phyloP scores from a whole-genome alignment of 163 green algal species.

The Smithsoniella earleae region DNA sequence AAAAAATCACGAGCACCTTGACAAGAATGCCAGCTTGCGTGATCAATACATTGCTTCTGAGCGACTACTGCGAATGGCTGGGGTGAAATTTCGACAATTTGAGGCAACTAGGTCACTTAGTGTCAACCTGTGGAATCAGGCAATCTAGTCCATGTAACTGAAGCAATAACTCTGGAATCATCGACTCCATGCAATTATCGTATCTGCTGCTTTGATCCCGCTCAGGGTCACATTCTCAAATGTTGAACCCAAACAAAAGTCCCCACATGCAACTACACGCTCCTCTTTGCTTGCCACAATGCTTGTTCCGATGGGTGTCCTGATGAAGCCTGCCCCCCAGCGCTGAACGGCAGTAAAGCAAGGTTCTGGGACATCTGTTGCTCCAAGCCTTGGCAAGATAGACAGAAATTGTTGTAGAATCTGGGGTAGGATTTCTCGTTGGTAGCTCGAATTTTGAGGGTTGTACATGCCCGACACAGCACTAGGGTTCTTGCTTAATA shows the following conservation, averaged over 20 bases:
- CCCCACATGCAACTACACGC: neutral
- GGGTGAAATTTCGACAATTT: constrained; percentile 14
- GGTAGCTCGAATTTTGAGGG: neutral
- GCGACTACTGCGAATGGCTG: neutral
- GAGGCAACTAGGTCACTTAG: neutral
- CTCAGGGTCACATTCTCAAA: neutral
- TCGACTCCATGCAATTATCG: neutral
- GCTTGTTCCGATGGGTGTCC: neutral
- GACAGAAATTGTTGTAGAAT: neutral
- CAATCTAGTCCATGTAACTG: too few relatives aligned
- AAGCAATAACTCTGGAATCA: too few relatives aligned
- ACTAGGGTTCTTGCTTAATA: neutral
- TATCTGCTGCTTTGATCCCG: neutral
- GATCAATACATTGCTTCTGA: neutral
- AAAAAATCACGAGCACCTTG: too few relatives aligned
- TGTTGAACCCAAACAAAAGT: neutral
- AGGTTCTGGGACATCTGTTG: neutral
- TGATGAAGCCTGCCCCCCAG: neutral
- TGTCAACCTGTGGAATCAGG: neutral
- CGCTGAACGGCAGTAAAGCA: constrained; percentile 8
- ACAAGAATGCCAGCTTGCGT: neutral
- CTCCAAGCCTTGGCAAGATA: neutral
- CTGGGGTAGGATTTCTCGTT: neutral
- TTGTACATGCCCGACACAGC: constrained; percentile 4
- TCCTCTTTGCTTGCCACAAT: neutral